A percentile compares a stretch with the other conserved stretches of the same genome.
phyloP scores from a whole-genome alignment of 2,329 filamentous ascomycete genomes.

The Parastagonospora avenae region DNA sequence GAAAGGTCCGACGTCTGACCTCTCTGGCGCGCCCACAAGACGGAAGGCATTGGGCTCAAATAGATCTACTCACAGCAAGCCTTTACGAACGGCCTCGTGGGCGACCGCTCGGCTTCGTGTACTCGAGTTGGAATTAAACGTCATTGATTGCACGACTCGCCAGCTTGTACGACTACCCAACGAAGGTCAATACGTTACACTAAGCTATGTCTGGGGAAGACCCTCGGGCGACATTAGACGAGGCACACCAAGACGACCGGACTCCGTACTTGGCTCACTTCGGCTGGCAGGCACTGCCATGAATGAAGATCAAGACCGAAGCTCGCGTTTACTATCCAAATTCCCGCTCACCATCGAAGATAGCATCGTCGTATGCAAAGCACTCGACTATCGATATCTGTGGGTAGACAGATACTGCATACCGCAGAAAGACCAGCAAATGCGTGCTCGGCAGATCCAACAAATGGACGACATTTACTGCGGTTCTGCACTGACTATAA shows the following conservation, averaged over 20 bases:
- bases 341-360: slow-evolving; percentile 2
- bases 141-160: background rate
- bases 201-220: slow-evolving; percentile 2
- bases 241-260: background rate
- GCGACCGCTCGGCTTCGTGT: background rate
- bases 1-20: background rate
- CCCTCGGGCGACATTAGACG: slow-evolving; percentile 6
- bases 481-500: background rate
- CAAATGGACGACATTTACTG: slow-evolving; percentile 2
- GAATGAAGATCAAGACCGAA: too few relatives aligned
- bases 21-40: background rate
- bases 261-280: background rate
- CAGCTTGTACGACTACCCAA: background rate
- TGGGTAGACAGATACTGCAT: slow-evolving; percentile 6
- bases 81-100: background rate
- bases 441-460: background rate
- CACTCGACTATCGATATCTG: background rate
- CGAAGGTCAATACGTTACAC: background rate
- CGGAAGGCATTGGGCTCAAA: background rate
- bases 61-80: background rate
- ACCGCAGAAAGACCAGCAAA: background rate
- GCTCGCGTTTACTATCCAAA: background rate
- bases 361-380: background rate
- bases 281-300: background rate
- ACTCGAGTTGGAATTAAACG: background rate